These are phyloP conservation scores for Erigeron canadensis DNA, from an alignment of 129 eudicot species.

Conservation along the genomic window DNA sequence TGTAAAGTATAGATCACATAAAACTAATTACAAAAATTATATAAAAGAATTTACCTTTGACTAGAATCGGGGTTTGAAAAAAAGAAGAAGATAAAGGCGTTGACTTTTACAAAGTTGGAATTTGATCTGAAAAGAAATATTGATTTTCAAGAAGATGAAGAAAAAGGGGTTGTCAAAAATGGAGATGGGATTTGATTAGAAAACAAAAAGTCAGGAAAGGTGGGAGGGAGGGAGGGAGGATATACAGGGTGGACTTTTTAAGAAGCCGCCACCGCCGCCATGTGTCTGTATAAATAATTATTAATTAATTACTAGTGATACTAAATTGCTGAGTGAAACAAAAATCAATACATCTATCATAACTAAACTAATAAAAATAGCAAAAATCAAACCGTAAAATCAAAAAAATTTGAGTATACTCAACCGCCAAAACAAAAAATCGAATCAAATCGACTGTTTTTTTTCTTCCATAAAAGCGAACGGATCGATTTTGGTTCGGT, in stretches of 20 bases:
- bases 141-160: neutral
- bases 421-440: too few relatives aligned
- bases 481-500: too few relatives aligned
- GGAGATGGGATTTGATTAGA: too few relatives aligned
- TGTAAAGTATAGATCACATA: constrained; percentile 11
- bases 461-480: too few relatives aligned
- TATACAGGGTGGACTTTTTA: constrained; percentile 16
- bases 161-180: constrained; percentile 9
- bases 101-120: constrained; percentile 22
- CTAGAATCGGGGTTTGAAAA: constrained; percentile 1
- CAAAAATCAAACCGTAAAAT: too few relatives aligned
- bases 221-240: neutral
- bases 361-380: too few relatives aligned
- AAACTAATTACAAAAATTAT: neutral
- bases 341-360: too few relatives aligned
- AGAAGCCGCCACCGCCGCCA: constrained; percentile 29
- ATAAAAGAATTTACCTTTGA: constrained; percentile 21
- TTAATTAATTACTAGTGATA: too few relatives aligned
- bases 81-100: constrained; percentile 17
- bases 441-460: too few relatives aligned
- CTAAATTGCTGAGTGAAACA: too few relatives aligned
- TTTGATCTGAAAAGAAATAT: constrained; percentile 1
- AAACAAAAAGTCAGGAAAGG: too few relatives aligned
- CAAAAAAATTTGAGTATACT: too few relatives aligned
- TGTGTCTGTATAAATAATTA: constrained; percentile 12